Conservation (phyloP, 176 grass and related monocot species). For the Avena sativa region DNA sequence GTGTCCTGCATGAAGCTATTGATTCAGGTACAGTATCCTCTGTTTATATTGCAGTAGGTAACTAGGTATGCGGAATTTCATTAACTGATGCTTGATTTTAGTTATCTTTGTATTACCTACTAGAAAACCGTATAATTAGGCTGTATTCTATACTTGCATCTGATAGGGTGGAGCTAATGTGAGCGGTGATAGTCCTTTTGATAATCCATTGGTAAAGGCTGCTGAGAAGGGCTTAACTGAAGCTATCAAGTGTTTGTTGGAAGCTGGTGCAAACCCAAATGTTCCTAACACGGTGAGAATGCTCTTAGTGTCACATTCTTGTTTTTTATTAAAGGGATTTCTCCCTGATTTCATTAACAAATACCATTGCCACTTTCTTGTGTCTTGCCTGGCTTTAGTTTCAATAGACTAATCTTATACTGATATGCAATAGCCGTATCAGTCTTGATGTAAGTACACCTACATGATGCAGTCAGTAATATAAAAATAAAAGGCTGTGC, state of each 20-base stretch:
- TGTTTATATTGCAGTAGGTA: background rate
- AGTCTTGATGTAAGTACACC: background rate
- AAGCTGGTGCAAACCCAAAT: constrained; percentile 29
- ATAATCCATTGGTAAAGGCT: constrained; percentile 8
- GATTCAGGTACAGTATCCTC: constrained; percentile 32
- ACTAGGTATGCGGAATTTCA: background rate
- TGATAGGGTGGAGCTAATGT: constrained; percentile 8
- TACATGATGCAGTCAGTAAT: background rate
- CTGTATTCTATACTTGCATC: background rate
- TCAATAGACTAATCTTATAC: background rate
- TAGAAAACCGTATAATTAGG: background rate
- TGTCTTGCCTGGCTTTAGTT: background rate
- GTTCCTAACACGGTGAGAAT: constrained; percentile 9
- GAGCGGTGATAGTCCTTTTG: background rate
- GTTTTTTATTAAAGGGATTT: background rate
- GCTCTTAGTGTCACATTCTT: background rate
- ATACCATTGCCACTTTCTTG: background rate
- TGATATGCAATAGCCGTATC: background rate
- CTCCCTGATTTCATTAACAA: too few relatives aligned
- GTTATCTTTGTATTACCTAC: background rate
- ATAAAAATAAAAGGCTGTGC: too few relatives aligned
- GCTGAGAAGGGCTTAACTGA: constrained; percentile 18
- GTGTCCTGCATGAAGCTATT: constrained; percentile 43
- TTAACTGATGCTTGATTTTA: background rate
- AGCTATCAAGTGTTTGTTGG: constrained; percentile 24